A percentile compares a stretch with the other conserved stretches of the same genome.
Evolutionary conservation across 495 filamentous ascomycete genomes (phyloP).

Genomic region (Penicillium desertorum): DNA sequence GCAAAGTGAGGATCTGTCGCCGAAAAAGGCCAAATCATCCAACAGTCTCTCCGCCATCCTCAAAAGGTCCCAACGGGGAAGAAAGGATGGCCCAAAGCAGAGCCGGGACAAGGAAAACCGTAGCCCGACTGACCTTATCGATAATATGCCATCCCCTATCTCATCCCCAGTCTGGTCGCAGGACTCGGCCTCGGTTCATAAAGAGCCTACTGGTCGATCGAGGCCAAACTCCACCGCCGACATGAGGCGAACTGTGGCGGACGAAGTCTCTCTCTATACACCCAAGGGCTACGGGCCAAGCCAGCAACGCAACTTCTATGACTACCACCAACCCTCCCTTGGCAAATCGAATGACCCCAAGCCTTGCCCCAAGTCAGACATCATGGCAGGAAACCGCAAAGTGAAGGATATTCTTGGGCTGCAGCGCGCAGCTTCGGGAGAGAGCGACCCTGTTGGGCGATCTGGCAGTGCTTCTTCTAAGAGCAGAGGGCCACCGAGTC

Average conservation of each 20-base stretch:
- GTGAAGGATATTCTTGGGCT: slow-evolving; percentile 37
- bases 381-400: slow-evolving; percentile 39
- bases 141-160: slow-evolving; percentile 63
- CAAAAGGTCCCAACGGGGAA: slow-evolving; percentile 45
- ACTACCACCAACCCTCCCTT: slow-evolving; percentile 57
- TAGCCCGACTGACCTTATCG: slow-evolving; percentile 48
- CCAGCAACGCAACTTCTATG: slow-evolving; percentile 65
- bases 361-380: slow-evolving; percentile 56
- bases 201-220: slow-evolving; percentile 31
- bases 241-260: slow-evolving; percentile 45
- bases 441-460: slow-evolving; percentile 13
- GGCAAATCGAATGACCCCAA: slow-evolving; percentile 37
- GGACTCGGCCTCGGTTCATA: slow-evolving; percentile 54
- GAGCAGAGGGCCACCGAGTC: slow-evolving; percentile 18
- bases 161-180: slow-evolving; percentile 81
- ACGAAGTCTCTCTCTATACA: slow-evolving; percentile 63
- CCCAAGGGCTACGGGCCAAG: slow-evolving; percentile 60
- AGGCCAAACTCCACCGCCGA: slow-evolving; percentile 34
- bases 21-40: slow-evolving; percentile 82
- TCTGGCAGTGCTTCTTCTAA: slow-evolving; percentile 24
- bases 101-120: slow-evolving; percentile 72
- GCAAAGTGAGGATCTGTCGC: slow-evolving; percentile 46
- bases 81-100: slow-evolving; percentile 51
- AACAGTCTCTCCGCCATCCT: slow-evolving; percentile 67
- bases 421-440: slow-evolving; percentile 30